phyloP scores from a whole-genome alignment of 2,329 filamentous ascomycete genomes.

The Epichloe gansuensis region DNA sequence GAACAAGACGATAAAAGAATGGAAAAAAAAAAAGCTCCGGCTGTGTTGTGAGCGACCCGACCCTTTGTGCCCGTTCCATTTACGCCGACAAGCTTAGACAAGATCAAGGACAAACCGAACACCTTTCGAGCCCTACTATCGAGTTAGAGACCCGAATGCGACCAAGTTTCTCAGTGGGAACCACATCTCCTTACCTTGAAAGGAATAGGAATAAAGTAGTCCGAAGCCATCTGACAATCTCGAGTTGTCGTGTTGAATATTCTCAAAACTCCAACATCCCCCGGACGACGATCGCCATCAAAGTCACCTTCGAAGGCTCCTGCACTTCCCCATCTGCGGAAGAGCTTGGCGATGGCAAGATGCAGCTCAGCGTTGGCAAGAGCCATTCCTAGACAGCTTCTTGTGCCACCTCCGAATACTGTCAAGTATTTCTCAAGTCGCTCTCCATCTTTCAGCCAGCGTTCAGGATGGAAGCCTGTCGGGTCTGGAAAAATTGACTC shows the following conservation, averaged over 20 bases:
- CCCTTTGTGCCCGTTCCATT: too few species aligned
- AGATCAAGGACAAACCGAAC: slow-evolving; percentile 21
- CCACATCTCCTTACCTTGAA: slow-evolving; percentile 18
- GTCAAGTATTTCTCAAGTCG: slow-evolving; percentile 21
- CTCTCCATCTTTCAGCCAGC: slow-evolving; percentile 21
- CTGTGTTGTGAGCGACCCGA: background rate
- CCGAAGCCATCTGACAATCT: slow-evolving; percentile 24
- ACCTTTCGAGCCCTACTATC: slow-evolving; percentile 19
- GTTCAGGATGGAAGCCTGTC: slow-evolving; percentile 21
- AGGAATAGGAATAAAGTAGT: slow-evolving; percentile 27
- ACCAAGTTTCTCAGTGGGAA: too few species aligned
- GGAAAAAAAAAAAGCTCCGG: too few species aligned
- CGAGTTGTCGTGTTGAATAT: slow-evolving; percentile 22
- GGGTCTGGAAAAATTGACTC: slow-evolving; percentile 20
- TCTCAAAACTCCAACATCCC: slow-evolving; percentile 21
- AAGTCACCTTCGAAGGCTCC: slow-evolving; percentile 18
- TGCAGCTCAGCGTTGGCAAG: slow-evolving; percentile 27
- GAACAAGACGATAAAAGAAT: too few species aligned
- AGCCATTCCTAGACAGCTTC: slow-evolving; percentile 24
- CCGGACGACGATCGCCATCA: slow-evolving; percentile 19
- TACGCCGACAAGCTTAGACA: background rate
- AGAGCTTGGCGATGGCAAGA: slow-evolving; percentile 23
- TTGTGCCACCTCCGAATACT: slow-evolving; percentile 23
- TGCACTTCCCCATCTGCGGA: slow-evolving; percentile 24
- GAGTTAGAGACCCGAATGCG: background rate